Conservation (phyloP, 1,284 basidiomycete genomes). For the Leccinum subspadiceum region DNA sequence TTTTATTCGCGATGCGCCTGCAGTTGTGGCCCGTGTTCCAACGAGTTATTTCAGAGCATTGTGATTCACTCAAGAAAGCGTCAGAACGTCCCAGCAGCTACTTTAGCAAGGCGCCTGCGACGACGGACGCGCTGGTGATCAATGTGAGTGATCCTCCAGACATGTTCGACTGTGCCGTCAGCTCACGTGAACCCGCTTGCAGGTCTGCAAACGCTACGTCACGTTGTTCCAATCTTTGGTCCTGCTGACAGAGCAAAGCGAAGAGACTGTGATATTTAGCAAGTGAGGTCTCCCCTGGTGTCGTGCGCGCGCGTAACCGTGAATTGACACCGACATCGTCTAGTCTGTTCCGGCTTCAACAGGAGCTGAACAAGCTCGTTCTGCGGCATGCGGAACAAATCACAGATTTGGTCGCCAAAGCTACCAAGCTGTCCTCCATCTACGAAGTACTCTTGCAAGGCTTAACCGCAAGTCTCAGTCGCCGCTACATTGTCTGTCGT, state of each 20-base stretch:
- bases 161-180: neutral
- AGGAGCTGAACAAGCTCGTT: conserved; percentile 83
- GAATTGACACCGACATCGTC: conserved; percentile 1
- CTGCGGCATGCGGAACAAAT: conserved; percentile 69
- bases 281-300: conserved; percentile 53
- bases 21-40: conserved; percentile 91
- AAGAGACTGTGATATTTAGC: conserved; percentile 93
- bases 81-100: conserved; percentile 68
- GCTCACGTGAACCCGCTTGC: conserved; percentile 6
- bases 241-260: conserved; percentile 74
- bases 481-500: neutral
- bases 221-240: conserved; percentile 79
- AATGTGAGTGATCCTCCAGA: conserved; percentile 43
- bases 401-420: conserved; percentile 58
- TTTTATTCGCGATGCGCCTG: conserved; percentile 75
- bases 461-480: conserved; percentile 59
- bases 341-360: conserved; percentile 83
- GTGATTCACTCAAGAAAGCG: conserved; percentile 77
- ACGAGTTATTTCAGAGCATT: conserved; percentile 81
- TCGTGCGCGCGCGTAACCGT: neutral
- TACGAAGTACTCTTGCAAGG: conserved; percentile 79
- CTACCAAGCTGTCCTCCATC: conserved; percentile 67
- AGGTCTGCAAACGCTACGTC: conserved; percentile 68
- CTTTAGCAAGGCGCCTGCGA: conserved; percentile 59
- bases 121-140: conserved; percentile 68